A percentile compares a stretch with the other conserved stretches of the same genome.
These are phyloP conservation scores for Scheffersomyces cryptocercus DNA, from an alignment of 1,139 yeast genomes.

Conservation along the genomic window DNA sequence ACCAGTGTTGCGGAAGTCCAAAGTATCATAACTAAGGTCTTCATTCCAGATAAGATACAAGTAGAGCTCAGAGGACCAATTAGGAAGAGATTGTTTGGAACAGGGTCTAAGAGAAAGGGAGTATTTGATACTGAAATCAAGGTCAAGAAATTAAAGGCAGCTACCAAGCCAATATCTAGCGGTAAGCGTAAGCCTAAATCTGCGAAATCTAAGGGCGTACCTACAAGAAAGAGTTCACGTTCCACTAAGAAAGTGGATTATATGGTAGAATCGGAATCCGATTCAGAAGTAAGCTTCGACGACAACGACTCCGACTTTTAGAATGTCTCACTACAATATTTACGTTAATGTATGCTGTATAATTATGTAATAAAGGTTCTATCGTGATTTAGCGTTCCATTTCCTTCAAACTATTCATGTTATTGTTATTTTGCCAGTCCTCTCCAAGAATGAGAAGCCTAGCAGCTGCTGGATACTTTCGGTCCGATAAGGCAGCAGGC, in stretches of 20 bases:
- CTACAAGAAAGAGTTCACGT: constrained; percentile 48
- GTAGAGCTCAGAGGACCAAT: constrained; percentile 26
- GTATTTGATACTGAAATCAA: constrained; percentile 3
- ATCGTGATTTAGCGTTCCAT: constrained; percentile 41
- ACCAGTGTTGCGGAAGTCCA: constrained; percentile 45
- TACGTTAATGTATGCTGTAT: not conserved
- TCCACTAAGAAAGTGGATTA: constrained; percentile 40
- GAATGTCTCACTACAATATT: not conserved
- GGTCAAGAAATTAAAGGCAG: constrained; percentile 5
- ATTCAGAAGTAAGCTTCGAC: constrained; percentile 24
- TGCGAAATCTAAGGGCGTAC: constrained; percentile 12
- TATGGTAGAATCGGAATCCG: constrained; percentile 25
- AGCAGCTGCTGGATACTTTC: constrained; percentile 72
- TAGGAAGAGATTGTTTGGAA: constrained; percentile 22
- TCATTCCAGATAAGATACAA: constrained; percentile 47
- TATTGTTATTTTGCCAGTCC: constrained; percentile 59
- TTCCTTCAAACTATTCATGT: constrained; percentile 47
- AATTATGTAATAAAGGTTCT: constrained; percentile 1
- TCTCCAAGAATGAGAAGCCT: constrained; percentile 75
- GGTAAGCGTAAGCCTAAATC: constrained; percentile 2
- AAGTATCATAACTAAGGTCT: constrained; percentile 45
- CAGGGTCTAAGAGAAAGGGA: constrained; percentile 12
- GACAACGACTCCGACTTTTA: constrained; percentile 11
- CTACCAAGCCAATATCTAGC: constrained; percentile 1
- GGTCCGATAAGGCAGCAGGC: constrained; percentile 49